These are phyloP conservation scores for Ilyonectria robusta DNA, from an alignment of 2,329 filamentous ascomycete species.

Conservation along the genomic window DNA sequence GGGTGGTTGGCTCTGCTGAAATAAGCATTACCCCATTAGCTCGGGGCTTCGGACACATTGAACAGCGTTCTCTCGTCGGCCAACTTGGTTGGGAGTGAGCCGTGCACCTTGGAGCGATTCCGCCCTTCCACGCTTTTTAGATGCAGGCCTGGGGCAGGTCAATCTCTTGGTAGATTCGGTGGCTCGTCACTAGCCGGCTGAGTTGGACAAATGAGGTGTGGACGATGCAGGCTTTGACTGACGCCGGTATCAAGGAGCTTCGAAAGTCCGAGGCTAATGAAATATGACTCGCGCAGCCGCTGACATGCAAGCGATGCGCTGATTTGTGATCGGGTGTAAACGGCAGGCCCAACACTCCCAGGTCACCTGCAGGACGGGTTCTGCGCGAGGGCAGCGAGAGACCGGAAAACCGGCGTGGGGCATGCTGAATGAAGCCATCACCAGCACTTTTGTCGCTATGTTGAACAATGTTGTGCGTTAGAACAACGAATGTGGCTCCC, in stretches of 20 bases:
- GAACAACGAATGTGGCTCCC: slow-evolving; percentile 41
- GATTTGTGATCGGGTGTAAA: slow-evolving; percentile 27
- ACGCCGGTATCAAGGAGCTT: slow-evolving; percentile 39
- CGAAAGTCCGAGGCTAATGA: slow-evolving; percentile 42
- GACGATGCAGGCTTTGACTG: slow-evolving; percentile 25
- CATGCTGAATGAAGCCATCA: slow-evolving; percentile 42
- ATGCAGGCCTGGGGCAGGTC: slow-evolving; percentile 16
- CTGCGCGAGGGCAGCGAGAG: neutral
- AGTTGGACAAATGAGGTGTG: slow-evolving; percentile 33
- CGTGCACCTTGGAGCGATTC: slow-evolving; percentile 39
- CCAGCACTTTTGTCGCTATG: slow-evolving; percentile 29
- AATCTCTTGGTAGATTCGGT: slow-evolving; percentile 37
- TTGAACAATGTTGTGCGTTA: slow-evolving; percentile 27
- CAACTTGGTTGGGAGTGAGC: slow-evolving; percentile 32
- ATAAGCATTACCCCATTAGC: slow-evolving; percentile 36
- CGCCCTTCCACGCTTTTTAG: slow-evolving; percentile 17
- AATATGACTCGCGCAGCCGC: slow-evolving; percentile 45
- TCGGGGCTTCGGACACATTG: slow-evolving; percentile 32
- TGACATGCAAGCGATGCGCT: slow-evolving; percentile 33
- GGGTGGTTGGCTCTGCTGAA: slow-evolving; percentile 25
- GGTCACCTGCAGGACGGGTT: slow-evolving; percentile 18
- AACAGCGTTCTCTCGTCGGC: slow-evolving; percentile 35
- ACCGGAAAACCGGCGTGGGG: slow-evolving; percentile 13
- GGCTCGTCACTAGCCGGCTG: slow-evolving; percentile 39
- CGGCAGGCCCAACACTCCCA: slow-evolving; percentile 18